Base-by-base conservation (phyloP, 768 basidiomycete genomes). In the Coprinellus aureogranulatus region DNA sequence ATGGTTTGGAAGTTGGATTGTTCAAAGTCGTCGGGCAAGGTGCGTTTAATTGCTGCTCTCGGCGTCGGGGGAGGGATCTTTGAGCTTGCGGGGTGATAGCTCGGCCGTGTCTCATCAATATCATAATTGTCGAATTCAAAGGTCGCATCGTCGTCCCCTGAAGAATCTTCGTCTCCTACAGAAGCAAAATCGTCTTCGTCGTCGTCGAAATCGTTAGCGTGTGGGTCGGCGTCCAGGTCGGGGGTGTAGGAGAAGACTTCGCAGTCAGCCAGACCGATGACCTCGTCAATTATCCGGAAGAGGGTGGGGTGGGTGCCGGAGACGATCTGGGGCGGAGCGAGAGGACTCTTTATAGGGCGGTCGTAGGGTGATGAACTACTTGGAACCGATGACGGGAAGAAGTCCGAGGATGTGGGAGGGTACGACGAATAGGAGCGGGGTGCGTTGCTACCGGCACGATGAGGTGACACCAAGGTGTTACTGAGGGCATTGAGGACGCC, bases 181-280 rank as follows among this genome's bases (percentile, higher is more conserved):
- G 84, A 84, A 0, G 82, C 81, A 54, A 84, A 74, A 62, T 91
- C 90, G 61, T 90, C 89, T 63, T 90, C 89, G 67, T 88, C 88
- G 65, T 90, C 88, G 26, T 84, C 83, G 66, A 86, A 83, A 75
- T 92, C 86, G 67, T 85, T 84, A 44, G 90, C 91, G 63, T 98
- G 94, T 1, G 97, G 97, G 75, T 99, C 97, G 25, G 89, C 88
- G 62, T 96, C 93, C 58, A 90, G 86, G 72, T 96, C 93, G 47
- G 96, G 97, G 40, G 84, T 81, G 77, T 94, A 99, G 2, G 92
- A 90, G 74, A 89, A 99, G 58, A 98, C 94, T 68, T 98, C 95
- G 77, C 93, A 97, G 60, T 98, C 94, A 40, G 84, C 75, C 23
- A 99, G 81, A 28, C 89, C 89, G 62, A 99, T 91, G 66, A 91